Evolutionary conservation across 2,329 filamentous ascomycete genomes (phyloP).

Genomic region (Epichloe aotearoae): DNA sequence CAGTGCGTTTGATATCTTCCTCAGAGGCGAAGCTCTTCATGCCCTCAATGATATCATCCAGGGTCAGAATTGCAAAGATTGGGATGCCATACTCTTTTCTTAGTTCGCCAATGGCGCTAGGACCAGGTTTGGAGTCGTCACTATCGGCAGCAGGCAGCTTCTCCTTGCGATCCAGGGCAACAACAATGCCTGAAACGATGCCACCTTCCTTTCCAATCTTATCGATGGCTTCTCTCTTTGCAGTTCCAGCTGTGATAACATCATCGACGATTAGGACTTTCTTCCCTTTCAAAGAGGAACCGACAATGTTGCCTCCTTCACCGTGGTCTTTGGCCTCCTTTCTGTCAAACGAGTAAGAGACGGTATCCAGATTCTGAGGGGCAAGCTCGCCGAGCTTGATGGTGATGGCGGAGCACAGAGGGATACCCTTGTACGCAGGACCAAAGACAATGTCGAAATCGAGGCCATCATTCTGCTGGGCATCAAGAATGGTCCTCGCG

Average conservation of each 20-base stretch:
- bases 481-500: slow-evolving; percentile 49
- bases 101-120: slow-evolving; percentile 77
- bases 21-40: slow-evolving; percentile 48
- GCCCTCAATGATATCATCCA: slow-evolving; percentile 69
- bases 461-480: slow-evolving; percentile 28
- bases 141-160: slow-evolving; percentile 53
- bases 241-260: slow-evolving; percentile 90
- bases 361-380: slow-evolving; percentile 48
- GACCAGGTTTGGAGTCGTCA: slow-evolving; percentile 55
- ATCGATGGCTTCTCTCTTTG: slow-evolving; percentile 80
- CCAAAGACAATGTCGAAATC: slow-evolving; percentile 80
- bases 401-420: slow-evolving; percentile 65
- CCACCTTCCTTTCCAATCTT: slow-evolving; percentile 83
- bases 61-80: slow-evolving; percentile 68
- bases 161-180: slow-evolving; percentile 80
- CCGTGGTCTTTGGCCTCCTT: slow-evolving; percentile 96
- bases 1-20: slow-evolving; percentile 51
- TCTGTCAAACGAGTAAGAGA: slow-evolving; percentile 84
- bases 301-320: slow-evolving; percentile 87
- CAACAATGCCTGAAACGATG: slow-evolving; percentile 71
- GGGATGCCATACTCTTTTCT: slow-evolving; percentile 73
- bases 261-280: slow-evolving; percentile 86
- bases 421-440: slow-evolving; percentile 95
- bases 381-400: slow-evolving; percentile 64
- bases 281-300: slow-evolving; percentile 72